Base-by-base conservation (phyloP, 352 stramenopile species). In the Phytophthora vignae region DNA sequence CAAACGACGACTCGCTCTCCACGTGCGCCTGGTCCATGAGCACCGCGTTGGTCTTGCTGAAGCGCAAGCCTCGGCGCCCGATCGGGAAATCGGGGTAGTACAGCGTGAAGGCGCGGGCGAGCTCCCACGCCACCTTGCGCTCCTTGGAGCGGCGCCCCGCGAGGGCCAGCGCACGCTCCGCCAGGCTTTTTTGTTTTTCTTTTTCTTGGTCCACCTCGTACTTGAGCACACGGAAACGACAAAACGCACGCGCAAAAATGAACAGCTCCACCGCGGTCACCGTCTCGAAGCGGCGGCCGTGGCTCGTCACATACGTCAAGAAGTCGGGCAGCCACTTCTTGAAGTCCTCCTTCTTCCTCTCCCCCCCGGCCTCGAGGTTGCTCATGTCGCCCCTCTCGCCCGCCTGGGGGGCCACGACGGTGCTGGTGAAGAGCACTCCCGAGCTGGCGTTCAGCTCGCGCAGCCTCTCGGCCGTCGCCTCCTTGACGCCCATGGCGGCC, bases 231-330 rank as follows among this genome's bases (percentile, higher is more conserved):
- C 67, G 70, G 49, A 70, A 81, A 63, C 73, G 73, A 29, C 73
- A 82, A 73, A 85, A 85, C 27, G 72, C 67, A 75, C 77, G 77
- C 59, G 77, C 77, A 66, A 77, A 78, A 59, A 80, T 65, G 55
- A 82, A 82, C 36, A 82, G 58, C 52, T 85, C 71, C n/a, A 76
- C 67, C 14, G 71, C 69, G 31, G 71, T 79, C 65, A 85, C 46
- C 33, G 61, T 64, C 65, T 79, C 64, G 49, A 78, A 73, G 58
- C 64, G 65, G 58, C 76, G 74, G 12, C 71, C 71, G 53, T 74
- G 69, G 27, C 60, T 65, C 22, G 49, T 65, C 44, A 85, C 58
- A 69, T 79, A 85, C 50, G 56, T 50, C 29, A 78, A 52, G 60
- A 85, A 85, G 60, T 68, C 67, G 40, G 69, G 67, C 50, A 85